Evolutionary conservation across 2,329 filamentous ascomycete species (phyloP), one percentile per base, ranked within the genome.

Genomic region (Ascochyta fabae): DNA sequence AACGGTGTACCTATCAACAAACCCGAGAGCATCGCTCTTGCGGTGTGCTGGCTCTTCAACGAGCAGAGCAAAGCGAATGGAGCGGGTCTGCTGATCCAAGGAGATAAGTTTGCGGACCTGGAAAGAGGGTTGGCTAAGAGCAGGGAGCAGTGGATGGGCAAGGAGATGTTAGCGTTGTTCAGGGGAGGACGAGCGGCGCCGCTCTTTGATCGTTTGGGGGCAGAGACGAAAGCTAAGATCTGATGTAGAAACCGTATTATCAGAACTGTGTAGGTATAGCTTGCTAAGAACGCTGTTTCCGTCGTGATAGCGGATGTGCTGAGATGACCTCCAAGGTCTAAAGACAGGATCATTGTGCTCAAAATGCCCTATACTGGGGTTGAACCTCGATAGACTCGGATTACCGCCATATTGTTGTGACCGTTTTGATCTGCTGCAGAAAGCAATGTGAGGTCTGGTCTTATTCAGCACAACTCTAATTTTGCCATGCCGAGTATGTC

Each of bases 161-260:
- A 75, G 59, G 80, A 83, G 64, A 81, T 81, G 80, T 65, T 83
- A 69, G 74, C 76, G 10, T 60, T 81, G 63, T 82, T 82, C 53
- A 65, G 79, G 35, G 77, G 79, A 22, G 80, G 80, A 3, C 71
- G 80, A 43, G 62, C 62, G 15, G 68, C 72, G 27, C 63, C 66
- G 6, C 31, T 75, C 38, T 75, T 75, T 60, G 49, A 60, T 15
- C 65, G 71, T 29, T 47, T 75, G 47, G 68, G 64, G 3, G 56
- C 48, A 4, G 64, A 62, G 29, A 35, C 46, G 3, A 67, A 68
- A 43, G 48, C 64, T 13, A 71, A 68, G 54, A 65, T 70, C 19
- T 70, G 53, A 65, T 6, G n/a, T 8, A 29, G 44, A 15, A 16
- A 44, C 9, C 5, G 4, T 19, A n/a, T 5, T 7, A 10, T 8